phyloP scores from a whole-genome alignment of 1,284 basidiomycete genomes.

The Thecaphora frezii region DNA sequence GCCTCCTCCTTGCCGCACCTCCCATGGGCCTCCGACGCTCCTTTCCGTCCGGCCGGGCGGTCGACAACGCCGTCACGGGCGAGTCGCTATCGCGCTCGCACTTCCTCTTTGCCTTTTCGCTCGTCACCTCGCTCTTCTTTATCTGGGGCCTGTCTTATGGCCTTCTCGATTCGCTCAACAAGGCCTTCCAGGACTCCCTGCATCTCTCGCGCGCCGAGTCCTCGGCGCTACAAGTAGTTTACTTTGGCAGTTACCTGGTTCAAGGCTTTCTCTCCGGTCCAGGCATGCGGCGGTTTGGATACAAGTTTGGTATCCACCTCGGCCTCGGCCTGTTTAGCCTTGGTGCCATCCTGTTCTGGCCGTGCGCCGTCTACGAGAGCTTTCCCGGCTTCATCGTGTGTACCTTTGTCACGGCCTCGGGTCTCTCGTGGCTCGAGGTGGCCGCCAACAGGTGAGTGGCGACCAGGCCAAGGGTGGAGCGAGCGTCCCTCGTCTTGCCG shows the following conservation, averaged over 20 bases:
- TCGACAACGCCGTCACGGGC: slow-evolving; percentile 23
- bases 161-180: slow-evolving; percentile 81
- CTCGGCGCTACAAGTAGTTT: slow-evolving; percentile 75
- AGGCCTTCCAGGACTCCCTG: slow-evolving; percentile 75
- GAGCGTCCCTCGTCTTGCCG: too few relatives aligned
- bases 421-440: slow-evolving; percentile 65
- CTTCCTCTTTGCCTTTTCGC: slow-evolving; percentile 65
- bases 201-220: slow-evolving; percentile 74
- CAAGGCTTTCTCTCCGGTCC: slow-evolving; percentile 40
- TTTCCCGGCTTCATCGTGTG: slow-evolving; percentile 31
- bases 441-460: slow-evolving; percentile 70
- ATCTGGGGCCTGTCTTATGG: slow-evolving; percentile 68
- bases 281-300: slow-evolving; percentile 55
- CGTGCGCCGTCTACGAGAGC: slow-evolving; percentile 16
- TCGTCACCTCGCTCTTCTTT: slow-evolving; percentile 79
- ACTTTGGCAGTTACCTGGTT: slow-evolving; percentile 65
- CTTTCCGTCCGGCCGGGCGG: slow-evolving; percentile 11
- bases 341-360: slow-evolving; percentile 36
- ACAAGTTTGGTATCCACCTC: slow-evolving; percentile 65
- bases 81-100: slow-evolving; percentile 16
- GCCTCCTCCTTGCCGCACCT: too few relatives aligned
- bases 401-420: slow-evolving; percentile 66
- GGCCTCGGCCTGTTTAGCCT: slow-evolving; percentile 65
- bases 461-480: too few relatives aligned
- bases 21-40: slow-evolving; percentile 21